A percentile compares a stretch with the other conserved stretches of the same genome.
Evolutionary conservation across 2,329 filamentous ascomycete genomes (phyloP).

Genomic region (Meredithiella fracta): DNA sequence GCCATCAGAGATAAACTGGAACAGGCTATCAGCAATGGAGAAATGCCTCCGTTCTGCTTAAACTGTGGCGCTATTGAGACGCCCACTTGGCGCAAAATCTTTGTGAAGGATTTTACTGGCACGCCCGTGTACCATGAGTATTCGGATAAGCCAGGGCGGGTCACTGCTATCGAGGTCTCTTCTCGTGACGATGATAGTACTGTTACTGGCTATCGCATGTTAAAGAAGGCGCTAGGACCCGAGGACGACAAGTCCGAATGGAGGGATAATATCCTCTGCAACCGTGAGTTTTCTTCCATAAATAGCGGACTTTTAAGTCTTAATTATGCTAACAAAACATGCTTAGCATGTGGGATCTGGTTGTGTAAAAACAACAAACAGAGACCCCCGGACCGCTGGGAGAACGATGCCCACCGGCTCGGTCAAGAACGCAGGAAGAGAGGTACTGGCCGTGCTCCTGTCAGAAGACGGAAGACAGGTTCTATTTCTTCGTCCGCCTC

Average conservation of each 20-base stretch:
- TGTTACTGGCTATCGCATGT: slow-evolving; percentile 51
- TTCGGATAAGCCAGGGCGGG: slow-evolving; percentile 53
- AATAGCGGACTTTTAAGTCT: slow-evolving; percentile 14
- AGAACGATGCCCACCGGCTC: slow-evolving; percentile 40
- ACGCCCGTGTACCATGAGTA: slow-evolving; percentile 53
- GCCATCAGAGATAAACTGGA: slow-evolving; percentile 43
- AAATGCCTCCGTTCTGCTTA: slow-evolving; percentile 74
- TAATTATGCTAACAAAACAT: slow-evolving; percentile 19
- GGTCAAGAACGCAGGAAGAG: slow-evolving; percentile 36
- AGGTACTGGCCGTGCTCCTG: slow-evolving; percentile 25
- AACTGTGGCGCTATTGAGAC: slow-evolving; percentile 95
- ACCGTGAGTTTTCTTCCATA: slow-evolving; percentile 42
- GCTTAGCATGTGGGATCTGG: slow-evolving; percentile 74
- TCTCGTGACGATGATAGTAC: slow-evolving; percentile 46
- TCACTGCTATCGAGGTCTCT: slow-evolving; percentile 57
- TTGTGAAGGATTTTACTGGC: slow-evolving; percentile 58
- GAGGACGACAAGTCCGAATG: slow-evolving; percentile 51
- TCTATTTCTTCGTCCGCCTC: slow-evolving; percentile 17
- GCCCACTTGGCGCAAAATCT: slow-evolving; percentile 89
- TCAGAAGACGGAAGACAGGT: slow-evolving; percentile 33
- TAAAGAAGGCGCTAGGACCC: slow-evolving; percentile 54
- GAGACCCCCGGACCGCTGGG: slow-evolving; percentile 72
- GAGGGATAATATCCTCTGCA: slow-evolving; percentile 66
- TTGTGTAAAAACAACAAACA: slow-evolving; percentile 75
- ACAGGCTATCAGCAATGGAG: slow-evolving; percentile 54